Base-by-base conservation (phyloP, 257 asterid species). In the Scutellaria minor region DNA sequence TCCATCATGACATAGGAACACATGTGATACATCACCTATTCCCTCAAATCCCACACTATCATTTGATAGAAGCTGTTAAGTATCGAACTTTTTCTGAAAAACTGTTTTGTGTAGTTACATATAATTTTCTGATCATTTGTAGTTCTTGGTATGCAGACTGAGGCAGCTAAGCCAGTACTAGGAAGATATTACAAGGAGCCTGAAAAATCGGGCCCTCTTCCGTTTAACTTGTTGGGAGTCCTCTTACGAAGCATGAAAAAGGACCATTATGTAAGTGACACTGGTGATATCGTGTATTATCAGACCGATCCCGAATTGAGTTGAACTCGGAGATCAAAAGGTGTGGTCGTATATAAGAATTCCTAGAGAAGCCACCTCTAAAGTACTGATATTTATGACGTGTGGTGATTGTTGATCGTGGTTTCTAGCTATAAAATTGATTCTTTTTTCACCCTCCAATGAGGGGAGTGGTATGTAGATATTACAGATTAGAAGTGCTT, bases 1-100 rank as follows among this genome's bases (percentile, higher is more conserved):
- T 90, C 81, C 97, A 93, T 72, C 98, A 93, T 35, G 97, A 93
- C 80, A 90, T 90, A 4, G 98, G 98, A 66, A 90, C 97, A 0
- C 97, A 93, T 66, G 97, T 89, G 42, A 87, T 93, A 35, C 98
- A 93, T 77, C 98, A 93, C 63, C 97, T 93, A 77, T 93, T 90
- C 77, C 98, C 98, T 31, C 97, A 93, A 76, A 90, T 93, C 78
- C 97, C 97, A 60, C 98, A 93, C 75, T 93, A 93, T 58, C 84
- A 90, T 77, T 81, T 93, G 69, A 75, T 83, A 2, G 97, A 93
- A 86, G 98, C 98, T 6, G 98, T 93, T 31, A 75, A 90, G 87
- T 75, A 24, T 60, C 50, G 0, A 18, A 35, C 54, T 60, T 39
- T 4, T 27, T 55, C 52, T 20, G 50, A 5, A 51, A 20, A 13